A percentile compares a stretch with the other conserved stretches of the same genome.
These are phyloP conservation scores for Eucalyptus cloeziana DNA, from an alignment of 345 rosid genomes.

Conservation along the genomic window DNA sequence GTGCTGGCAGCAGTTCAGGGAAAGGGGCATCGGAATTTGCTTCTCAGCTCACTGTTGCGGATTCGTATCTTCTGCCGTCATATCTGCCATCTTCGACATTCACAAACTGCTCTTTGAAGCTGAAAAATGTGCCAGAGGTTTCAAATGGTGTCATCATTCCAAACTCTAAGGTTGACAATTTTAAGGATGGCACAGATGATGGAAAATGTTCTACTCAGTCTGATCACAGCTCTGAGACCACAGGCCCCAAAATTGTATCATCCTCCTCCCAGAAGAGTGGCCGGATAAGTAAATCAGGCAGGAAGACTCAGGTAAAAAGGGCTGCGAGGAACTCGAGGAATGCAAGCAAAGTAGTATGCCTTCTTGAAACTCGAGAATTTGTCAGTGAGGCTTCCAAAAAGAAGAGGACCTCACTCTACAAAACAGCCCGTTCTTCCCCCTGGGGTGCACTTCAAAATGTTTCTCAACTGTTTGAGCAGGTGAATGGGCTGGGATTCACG, in stretches of 20 bases:
- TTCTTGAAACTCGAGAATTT: slow-evolving; percentile 16
- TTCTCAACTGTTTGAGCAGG: slow-evolving; percentile 22
- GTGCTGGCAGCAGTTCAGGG: not conserved
- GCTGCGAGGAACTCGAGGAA: slow-evolving; percentile 24
- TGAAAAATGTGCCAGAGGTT: not conserved
- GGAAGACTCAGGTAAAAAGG: slow-evolving; percentile 23
- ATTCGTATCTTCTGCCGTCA: not conserved
- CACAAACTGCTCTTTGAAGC: slow-evolving; percentile 14
- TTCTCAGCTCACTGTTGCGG: not conserved
- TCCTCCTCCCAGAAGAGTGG: slow-evolving; percentile 34
- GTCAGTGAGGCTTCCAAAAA: slow-evolving; percentile 31
- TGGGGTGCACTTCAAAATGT: slow-evolving; percentile 61
- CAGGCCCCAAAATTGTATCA: slow-evolving; percentile 6
- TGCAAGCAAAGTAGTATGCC: slow-evolving; percentile 14
- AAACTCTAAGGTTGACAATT: not conserved
- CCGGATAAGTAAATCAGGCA: slow-evolving; percentile 23
- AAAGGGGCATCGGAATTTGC: slow-evolving; percentile 5
- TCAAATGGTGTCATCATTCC: not conserved
- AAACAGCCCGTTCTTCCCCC: slow-evolving; percentile 50
- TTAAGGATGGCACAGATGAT: slow-evolving; percentile 10
- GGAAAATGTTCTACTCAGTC: slow-evolving; percentile 18
- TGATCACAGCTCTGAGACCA: slow-evolving; percentile 26
- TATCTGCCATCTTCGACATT: not conserved
- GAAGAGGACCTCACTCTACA: slow-evolving; percentile 63
- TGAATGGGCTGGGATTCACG: slow-evolving; percentile 18